A percentile compares a stretch with the other conserved stretches of the same genome.
Conservation (phyloP, 495 filamentous ascomycete species). For the Penicillium pulvis region DNA sequence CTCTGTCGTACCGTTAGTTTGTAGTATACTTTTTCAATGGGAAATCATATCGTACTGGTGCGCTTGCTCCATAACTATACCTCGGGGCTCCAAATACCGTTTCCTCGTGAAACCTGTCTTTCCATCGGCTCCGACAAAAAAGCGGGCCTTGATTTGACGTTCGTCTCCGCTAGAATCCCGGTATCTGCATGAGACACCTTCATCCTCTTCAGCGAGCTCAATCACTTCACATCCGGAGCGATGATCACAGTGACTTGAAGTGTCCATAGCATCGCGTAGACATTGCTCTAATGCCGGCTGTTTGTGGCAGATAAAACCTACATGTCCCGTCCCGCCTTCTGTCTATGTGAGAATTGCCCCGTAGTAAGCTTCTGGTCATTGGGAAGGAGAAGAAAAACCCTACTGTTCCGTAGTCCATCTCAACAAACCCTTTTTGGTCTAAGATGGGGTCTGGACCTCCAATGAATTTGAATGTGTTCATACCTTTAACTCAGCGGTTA, state of each 20-base stretch:
- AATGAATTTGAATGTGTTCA: slow-evolving; percentile 33
- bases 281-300: slow-evolving; percentile 30
- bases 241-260: slow-evolving; percentile 31
- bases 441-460: slow-evolving; percentile 17
- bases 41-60: slow-evolving; percentile 21
- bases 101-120: slow-evolving; percentile 53
- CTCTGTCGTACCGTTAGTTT: slow-evolving; percentile 12
- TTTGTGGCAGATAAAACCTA: slow-evolving; percentile 13
- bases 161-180: slow-evolving; percentile 25
- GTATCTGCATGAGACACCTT: slow-evolving; percentile 37
- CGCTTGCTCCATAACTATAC: slow-evolving; percentile 41
- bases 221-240: slow-evolving; percentile 34
- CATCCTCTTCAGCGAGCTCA: slow-evolving; percentile 27
- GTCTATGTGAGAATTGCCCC: neutral
- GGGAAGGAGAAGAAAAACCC: neutral
- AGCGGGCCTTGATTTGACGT: slow-evolving; percentile 31
- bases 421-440: neutral
- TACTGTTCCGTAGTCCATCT: slow-evolving; percentile 10
- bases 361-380: too few relatives aligned
- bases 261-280: slow-evolving; percentile 23
- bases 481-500: slow-evolving; percentile 12
- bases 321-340: slow-evolving; percentile 16
- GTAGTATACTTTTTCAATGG: neutral
- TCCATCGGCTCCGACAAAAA: slow-evolving; percentile 53
- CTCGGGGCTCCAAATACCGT: slow-evolving; percentile 47